phyloP scores from a whole-genome alignment of 2,329 filamentous ascomycete genomes.

The Lecanicillium sp. region DNA sequence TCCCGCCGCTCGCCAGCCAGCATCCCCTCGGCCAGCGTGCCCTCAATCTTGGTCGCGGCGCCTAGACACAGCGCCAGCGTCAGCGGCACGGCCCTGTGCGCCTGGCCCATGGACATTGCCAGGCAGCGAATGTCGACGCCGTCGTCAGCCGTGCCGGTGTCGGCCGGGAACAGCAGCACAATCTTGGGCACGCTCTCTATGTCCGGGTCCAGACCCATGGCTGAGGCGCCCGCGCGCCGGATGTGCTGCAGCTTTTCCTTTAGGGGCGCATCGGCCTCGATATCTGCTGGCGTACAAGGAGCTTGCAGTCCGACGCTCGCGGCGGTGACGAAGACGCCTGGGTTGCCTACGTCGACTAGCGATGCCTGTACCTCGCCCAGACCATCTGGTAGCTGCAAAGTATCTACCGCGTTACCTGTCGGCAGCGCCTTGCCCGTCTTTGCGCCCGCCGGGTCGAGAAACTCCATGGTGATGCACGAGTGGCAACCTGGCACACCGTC shows the following conservation, averaged over 20 bases:
- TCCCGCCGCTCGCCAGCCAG: slow-evolving; percentile 3
- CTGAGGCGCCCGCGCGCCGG: slow-evolving; percentile 45
- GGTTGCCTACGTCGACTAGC: slow-evolving; percentile 57
- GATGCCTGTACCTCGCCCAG: slow-evolving; percentile 36
- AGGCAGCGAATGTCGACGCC: slow-evolving; percentile 34
- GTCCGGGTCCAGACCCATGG: slow-evolving; percentile 50
- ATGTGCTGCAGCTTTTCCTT: slow-evolving; percentile 45
- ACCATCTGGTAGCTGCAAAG: slow-evolving; percentile 29
- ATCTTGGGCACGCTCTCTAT: slow-evolving; percentile 54
- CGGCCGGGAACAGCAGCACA: slow-evolving; percentile 33
- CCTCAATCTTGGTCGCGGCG: slow-evolving; percentile 38
- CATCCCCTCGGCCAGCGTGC: slow-evolving; percentile 27
- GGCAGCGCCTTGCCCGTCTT: slow-evolving; percentile 46
- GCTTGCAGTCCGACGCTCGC: slow-evolving; percentile 35
- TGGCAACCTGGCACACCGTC: slow-evolving; percentile 55
- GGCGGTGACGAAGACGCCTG: slow-evolving; percentile 53
- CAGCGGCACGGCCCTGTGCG: slow-evolving; percentile 48
- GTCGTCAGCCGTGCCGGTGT: slow-evolving; percentile 11
- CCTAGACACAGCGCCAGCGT: slow-evolving; percentile 46
- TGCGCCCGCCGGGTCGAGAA: slow-evolving; percentile 54
- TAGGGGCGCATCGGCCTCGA: slow-evolving; percentile 38
- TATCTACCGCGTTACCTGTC: slow-evolving; percentile 48
- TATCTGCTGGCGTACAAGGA: slow-evolving; percentile 36
- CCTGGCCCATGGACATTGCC: slow-evolving; percentile 47
- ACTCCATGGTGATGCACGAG: slow-evolving; percentile 51